Evolutionary conservation across 352 stramenopile genomes (phyloP), one percentile per base, ranked within the genome.

Genomic region (Pythium dissotocum): DNA sequence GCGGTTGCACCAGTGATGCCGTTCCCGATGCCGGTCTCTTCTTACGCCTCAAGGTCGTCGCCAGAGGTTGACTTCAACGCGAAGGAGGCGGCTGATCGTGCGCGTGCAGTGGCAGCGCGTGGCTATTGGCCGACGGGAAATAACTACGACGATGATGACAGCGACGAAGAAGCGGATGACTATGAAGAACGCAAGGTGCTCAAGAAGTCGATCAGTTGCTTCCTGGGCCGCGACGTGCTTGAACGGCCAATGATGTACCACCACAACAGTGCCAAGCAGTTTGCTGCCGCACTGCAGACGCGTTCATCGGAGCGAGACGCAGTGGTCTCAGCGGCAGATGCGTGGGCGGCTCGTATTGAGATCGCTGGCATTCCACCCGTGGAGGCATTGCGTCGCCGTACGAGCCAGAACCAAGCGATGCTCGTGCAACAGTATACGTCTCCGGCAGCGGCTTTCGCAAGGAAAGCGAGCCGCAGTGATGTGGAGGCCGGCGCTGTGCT

Each of bases 311-410:
- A 74, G 52, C 61, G 68, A 33, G 68, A 74, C 24, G 30, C 18
- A 3, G 54, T 63, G n/a, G 38, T 74, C 32, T 53, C 67, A 5
- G 57, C 56, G 6, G 60, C 75, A 2, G 73, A 80, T 24, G 71
- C 78, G 9, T 89, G 77, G 76, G 79, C 70, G 1, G 80, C 72
- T 40, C 83, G 81, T 4, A 67, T 91, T 58, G 80, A 89, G 74
- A 89, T 91, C 66, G 79, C 83, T 2, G 78, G 81, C 1, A 82
- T 88, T 30, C 72, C 69, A 14, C 42, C 69, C 1, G 46, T 35
- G 14, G 58, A 70, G 55, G 63, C 63, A 6, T 40, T 74, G 57
- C 68, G 58, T 13, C 61, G 52, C 12, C 67, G 67, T 24, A 61
- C 57, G 30, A 65, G 52, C 36, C 52, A 68, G 21, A 67, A 64